These are phyloP conservation scores for Ambrosiella cleistominuta DNA, from an alignment of 2,329 filamentous ascomycete genomes.

Conservation along the genomic window DNA sequence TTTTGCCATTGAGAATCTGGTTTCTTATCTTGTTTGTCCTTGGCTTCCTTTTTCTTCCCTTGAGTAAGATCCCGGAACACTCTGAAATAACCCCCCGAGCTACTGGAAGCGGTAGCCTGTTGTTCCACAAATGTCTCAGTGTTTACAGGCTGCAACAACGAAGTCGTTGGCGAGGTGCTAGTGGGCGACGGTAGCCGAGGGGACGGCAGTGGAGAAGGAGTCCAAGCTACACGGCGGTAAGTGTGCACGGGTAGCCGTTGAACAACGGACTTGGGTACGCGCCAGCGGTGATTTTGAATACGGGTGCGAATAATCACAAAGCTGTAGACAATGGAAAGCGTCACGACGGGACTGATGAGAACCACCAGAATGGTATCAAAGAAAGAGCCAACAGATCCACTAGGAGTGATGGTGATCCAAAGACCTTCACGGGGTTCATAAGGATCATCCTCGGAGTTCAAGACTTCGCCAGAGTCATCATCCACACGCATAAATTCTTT, in stretches of 20 bases:
- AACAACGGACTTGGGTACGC: constrained; percentile 92
- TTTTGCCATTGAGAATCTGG: constrained; percentile 40
- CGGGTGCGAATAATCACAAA: constrained; percentile 73
- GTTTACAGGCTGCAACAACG: constrained; percentile 47
- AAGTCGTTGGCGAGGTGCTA: constrained; percentile 57
- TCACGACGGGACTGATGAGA: constrained; percentile 86
- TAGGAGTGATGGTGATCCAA: constrained; percentile 92
- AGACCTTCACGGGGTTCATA: constrained; percentile 50
- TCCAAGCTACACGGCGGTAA: constrained; percentile 60
- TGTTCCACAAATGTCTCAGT: constrained; percentile 21
- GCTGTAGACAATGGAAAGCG: constrained; percentile 80
- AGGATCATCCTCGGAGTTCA: constrained; percentile 18
- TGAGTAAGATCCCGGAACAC: constrained; percentile 16
- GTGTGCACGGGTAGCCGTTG: constrained; percentile 88
- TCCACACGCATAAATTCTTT: background rate
- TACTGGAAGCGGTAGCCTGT: constrained; percentile 21
- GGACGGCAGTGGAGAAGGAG: constrained; percentile 39
- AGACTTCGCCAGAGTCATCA: background rate
- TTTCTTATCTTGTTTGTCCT: constrained; percentile 2
- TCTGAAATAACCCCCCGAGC: constrained; percentile 15
- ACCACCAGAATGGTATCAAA: constrained; percentile 92
- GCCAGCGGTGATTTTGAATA: constrained; percentile 77
- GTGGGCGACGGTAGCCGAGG: constrained; percentile 43
- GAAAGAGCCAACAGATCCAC: constrained; percentile 69
- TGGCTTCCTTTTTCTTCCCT: constrained; percentile 28